Percentiles rank a stretch among this genome's conserved stretches.
Conservation (phyloP, 2,329 filamentous ascomycete genomes). For the Alternaria gaisen region DNA sequence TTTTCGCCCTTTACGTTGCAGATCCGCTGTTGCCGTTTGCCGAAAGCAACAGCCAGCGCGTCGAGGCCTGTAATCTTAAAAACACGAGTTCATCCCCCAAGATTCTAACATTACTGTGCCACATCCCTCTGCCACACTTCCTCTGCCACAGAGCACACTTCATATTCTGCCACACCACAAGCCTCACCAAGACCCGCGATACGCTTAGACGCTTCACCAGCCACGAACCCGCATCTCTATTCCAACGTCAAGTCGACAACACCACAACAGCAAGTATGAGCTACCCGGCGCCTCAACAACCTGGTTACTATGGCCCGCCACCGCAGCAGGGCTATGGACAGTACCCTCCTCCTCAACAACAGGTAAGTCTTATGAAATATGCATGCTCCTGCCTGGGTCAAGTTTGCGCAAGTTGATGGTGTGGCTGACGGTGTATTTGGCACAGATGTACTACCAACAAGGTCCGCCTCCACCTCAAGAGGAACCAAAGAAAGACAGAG, state of each 20-base stretch:
- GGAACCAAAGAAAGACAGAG: conserved; percentile 43
- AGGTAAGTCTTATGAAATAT: conserved; percentile 22
- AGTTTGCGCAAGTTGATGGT: not conserved
- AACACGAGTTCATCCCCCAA: not conserved
- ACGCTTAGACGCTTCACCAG: conserved; percentile 22
- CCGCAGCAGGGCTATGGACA: conserved; percentile 30
- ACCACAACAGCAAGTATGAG: conserved; percentile 17
- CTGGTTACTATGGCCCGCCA: conserved; percentile 38
- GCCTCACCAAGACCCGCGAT: conserved; percentile 11
- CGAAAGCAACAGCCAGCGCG: conserved; percentile 7
- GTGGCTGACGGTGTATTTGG: not conserved
- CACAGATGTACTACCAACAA: conserved; percentile 47
- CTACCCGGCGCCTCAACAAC: conserved; percentile 27
- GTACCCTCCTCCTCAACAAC: conserved; percentile 43
- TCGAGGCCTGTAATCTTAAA: conserved; percentile 6
- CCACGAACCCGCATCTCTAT: conserved; percentile 20
- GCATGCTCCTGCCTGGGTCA: not conserved
- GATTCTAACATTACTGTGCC: conserved; percentile 11
- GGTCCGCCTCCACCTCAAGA: conserved; percentile 36
- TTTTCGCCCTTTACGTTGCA: conserved; percentile 2
- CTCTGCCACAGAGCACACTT: conserved; percentile 15
- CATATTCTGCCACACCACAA: not conserved
- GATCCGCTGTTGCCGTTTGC: conserved; percentile 14
- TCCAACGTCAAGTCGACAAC: conserved; percentile 19
- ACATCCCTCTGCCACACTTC: conserved; percentile 16